A percentile compares a stretch with the other conserved stretches of the same genome.
Conservation (phyloP, 768 basidiomycete genomes). For the Sarcodon aspratus region DNA sequence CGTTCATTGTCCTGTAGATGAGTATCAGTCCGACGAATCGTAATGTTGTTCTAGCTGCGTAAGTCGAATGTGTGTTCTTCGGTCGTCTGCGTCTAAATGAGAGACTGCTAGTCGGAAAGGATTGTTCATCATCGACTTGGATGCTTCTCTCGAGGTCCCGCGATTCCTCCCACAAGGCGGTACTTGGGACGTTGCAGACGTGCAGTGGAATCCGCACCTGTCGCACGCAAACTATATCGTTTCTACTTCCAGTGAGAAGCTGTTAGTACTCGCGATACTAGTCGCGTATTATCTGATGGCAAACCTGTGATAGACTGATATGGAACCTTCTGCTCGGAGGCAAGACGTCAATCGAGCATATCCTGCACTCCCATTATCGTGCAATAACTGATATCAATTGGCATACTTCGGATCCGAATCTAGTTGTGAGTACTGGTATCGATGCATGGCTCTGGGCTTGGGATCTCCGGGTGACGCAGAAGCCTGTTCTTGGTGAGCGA, state of each 20-base stretch:
- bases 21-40: constrained; percentile 83
- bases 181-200: constrained; percentile 91
- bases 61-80: constrained; percentile 15
- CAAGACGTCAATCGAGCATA: constrained; percentile 74
- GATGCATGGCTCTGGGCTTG: constrained; percentile 94
- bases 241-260: constrained; percentile 81
- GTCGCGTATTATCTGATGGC: background rate
- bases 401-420: constrained; percentile 78
- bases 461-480: constrained; percentile 55
- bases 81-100: background rate
- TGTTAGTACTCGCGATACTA: constrained; percentile 33
- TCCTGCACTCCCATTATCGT: constrained; percentile 82
- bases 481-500: constrained; percentile 53
- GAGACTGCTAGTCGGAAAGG: constrained; percentile 54
- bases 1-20: constrained; percentile 40
- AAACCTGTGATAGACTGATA: constrained; percentile 44
- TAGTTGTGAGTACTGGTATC: constrained; percentile 83
- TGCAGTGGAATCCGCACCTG: constrained; percentile 86
- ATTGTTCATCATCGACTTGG: constrained; percentile 90
- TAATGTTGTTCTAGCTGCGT: constrained; percentile 88
- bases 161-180: constrained; percentile 94
- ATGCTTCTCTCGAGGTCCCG: constrained; percentile 77
- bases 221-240: constrained; percentile 71
- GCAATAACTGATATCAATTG: constrained; percentile 99
- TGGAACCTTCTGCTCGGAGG: constrained; percentile 81